A percentile compares a stretch with the other conserved stretches of the same genome.
These are phyloP conservation scores for Cucurbitaria berberidis DNA, from an alignment of 2,329 filamentous ascomycete genomes.

Conservation along the genomic window DNA sequence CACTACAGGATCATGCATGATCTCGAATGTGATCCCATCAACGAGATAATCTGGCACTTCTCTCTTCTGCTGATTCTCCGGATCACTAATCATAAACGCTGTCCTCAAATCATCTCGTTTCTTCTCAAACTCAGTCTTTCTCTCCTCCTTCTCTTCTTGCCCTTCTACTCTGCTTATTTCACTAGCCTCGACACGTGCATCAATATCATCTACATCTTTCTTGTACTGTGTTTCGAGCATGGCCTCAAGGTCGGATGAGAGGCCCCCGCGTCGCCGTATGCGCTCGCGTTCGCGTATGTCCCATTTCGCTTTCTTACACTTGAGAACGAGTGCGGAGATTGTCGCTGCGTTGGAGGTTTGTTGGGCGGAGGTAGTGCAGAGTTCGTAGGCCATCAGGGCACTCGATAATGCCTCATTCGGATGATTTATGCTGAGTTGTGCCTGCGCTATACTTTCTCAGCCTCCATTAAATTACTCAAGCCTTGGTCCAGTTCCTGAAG, in stretches of 20 bases:
- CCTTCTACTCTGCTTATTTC: conserved; percentile 54
- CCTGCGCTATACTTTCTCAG: conserved; percentile 64
- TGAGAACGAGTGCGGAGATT: conserved; percentile 75
- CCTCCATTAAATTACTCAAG: background rate
- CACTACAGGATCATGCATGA: conserved; percentile 73
- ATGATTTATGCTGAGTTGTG: conserved; percentile 75
- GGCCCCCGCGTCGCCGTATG: conserved; percentile 59
- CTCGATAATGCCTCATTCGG: conserved; percentile 74
- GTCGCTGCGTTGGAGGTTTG: conserved; percentile 72
- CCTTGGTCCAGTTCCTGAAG: background rate
- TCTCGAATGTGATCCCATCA: conserved; percentile 75
- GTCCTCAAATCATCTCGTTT: conserved; percentile 54
- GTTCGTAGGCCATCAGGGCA: conserved; percentile 73
- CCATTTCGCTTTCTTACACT: conserved; percentile 87
- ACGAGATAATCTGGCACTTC: conserved; percentile 78
- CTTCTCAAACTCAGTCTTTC: conserved; percentile 48
- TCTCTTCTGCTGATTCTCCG: conserved; percentile 50
- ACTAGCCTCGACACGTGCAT: conserved; percentile 41
- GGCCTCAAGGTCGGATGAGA: conserved; percentile 66
- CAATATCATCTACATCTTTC: conserved; percentile 47
- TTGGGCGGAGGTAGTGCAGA: conserved; percentile 63
- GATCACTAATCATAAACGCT: conserved; percentile 56
- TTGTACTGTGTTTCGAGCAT: conserved; percentile 45
- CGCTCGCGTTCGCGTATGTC: conserved; percentile 72
- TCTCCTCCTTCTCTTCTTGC: conserved; percentile 56